Evolutionary conservation across 192 early-diverging fungal species (phyloP).

Genomic region (Kickxella alabastrina): DNA sequence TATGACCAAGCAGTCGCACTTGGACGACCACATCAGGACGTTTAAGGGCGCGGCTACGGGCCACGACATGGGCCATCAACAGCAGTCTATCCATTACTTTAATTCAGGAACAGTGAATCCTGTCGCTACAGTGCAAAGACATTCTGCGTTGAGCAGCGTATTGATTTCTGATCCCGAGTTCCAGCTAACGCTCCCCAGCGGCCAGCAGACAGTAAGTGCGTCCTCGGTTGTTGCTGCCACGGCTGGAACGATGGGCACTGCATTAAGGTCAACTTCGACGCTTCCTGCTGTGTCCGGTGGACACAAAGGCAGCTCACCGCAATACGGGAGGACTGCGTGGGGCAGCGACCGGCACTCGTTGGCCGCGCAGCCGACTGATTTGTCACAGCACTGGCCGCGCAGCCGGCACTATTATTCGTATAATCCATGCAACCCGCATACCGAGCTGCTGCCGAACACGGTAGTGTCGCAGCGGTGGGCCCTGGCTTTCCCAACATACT

Average conservation of each 20-base stretch:
- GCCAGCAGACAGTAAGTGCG: not conserved
- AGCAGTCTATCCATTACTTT: slow-evolving; percentile 2
- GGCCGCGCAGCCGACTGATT: not conserved
- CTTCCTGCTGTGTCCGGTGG: slow-evolving; percentile 15
- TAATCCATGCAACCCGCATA: slow-evolving; percentile 74
- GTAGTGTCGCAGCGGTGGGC: slow-evolving; percentile 81
- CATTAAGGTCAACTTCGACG: not conserved
- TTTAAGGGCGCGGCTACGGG: slow-evolving; percentile 11
- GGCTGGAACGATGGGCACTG: not conserved
- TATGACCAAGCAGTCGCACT: slow-evolving; percentile 37
- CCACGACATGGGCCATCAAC: not conserved
- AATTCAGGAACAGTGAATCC: not conserved
- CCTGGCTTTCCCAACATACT: slow-evolving; percentile 72
- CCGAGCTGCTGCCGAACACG: slow-evolving; percentile 54
- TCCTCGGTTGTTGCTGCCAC: not conserved
- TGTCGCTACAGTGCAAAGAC: not conserved
- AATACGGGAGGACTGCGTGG: slow-evolving; percentile 10
- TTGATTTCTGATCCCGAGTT: slow-evolving; percentile 9
- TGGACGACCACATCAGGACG: slow-evolving; percentile 39
- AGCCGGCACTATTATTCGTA: slow-evolving; percentile 18
- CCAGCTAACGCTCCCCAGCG: slow-evolving; percentile 27
- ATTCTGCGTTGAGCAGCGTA: slow-evolving; percentile 2
- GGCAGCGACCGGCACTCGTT: slow-evolving; percentile 20
- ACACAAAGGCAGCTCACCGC: slow-evolving; percentile 22
- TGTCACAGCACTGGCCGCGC: slow-evolving; percentile 2